Conservation (phyloP, 768 basidiomycete genomes). For the Russula olivacea region DNA sequence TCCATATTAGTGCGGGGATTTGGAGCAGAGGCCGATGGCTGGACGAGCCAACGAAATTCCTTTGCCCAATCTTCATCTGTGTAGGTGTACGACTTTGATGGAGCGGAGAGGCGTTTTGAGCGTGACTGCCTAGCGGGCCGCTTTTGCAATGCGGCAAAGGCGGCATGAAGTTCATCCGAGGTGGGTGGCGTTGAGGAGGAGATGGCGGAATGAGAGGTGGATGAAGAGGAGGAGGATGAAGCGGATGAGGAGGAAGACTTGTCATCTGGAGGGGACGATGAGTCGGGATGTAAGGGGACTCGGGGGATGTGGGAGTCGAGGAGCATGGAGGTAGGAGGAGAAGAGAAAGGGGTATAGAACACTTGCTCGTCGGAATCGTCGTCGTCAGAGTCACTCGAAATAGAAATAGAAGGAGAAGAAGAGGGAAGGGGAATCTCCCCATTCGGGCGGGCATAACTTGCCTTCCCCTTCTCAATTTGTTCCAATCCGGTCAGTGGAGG, state of each 20-base stretch:
- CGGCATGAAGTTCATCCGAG: slow-evolving; percentile 20
- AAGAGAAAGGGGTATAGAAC: slow-evolving; percentile 25
- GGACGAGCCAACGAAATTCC: slow-evolving; percentile 59
- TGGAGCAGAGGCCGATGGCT: slow-evolving; percentile 29
- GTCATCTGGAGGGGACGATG: slow-evolving; percentile 1
- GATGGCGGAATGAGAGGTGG: slow-evolving; percentile 4
- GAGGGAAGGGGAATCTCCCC: not conserved
- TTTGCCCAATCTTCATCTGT: slow-evolving; percentile 61
- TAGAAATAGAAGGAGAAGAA: not conserved
- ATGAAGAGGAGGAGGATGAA: slow-evolving; percentile 18
- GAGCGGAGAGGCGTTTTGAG: slow-evolving; percentile 5
- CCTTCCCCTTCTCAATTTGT: not conserved
- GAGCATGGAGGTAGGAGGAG: slow-evolving; percentile 22
- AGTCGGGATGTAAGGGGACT: not conserved
- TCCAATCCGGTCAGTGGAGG: not conserved
- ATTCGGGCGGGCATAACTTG: not conserved
- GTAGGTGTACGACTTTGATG: slow-evolving; percentile 31
- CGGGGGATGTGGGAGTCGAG: slow-evolving; percentile 9
- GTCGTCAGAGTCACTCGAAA: slow-evolving; percentile 13
- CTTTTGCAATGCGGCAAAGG: slow-evolving; percentile 5
- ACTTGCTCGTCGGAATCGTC: not conserved
- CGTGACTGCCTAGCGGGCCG: not conserved
- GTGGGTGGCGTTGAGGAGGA: slow-evolving; percentile 24
- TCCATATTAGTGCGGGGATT: slow-evolving; percentile 17
- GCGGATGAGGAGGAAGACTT: slow-evolving; percentile 15